Conservation (phyloP, 768 basidiomycete genomes). For the Termitomyces sp. region DNA sequence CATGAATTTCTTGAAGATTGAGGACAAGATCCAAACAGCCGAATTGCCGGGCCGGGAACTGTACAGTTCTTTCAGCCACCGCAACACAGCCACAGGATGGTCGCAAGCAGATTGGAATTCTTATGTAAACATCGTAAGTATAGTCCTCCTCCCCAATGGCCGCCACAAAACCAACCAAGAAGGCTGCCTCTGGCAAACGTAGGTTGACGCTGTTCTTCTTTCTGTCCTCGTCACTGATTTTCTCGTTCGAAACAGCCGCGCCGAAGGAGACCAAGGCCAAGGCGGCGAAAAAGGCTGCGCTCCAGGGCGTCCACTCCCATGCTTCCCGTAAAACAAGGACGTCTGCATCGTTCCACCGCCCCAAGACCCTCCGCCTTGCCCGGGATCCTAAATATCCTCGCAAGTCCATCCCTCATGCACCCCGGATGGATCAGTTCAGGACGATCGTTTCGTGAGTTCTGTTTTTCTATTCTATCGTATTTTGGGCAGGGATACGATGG, state of each 20-base stretch:
- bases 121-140: constrained; percentile 20
- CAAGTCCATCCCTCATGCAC: constrained; percentile 88
- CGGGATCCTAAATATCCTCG: constrained; percentile 94
- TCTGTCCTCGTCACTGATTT: background rate
- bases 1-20: too few relatives aligned
- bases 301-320: constrained; percentile 81
- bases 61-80: constrained; percentile 21
- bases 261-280: constrained; percentile 75
- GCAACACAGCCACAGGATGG: constrained; percentile 17
- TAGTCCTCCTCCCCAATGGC: constrained; percentile 47
- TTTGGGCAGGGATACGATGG: background rate
- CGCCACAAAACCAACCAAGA: constrained; percentile 64
- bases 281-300: constrained; percentile 93
- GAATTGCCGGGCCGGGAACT: constrained; percentile 11
- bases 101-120: constrained; percentile 2
- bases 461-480: background rate
- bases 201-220: constrained; percentile 18
- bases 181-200: constrained; percentile 50
- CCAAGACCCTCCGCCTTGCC: constrained; percentile 84
- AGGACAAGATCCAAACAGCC: too few relatives aligned
- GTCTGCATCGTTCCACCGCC: constrained; percentile 92
- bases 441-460: constrained; percentile 84
- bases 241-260: constrained; percentile 27
- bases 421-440: constrained; percentile 95
- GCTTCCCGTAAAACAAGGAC: constrained; percentile 77